Evolutionary conservation across 352 stramenopile species (phyloP), one percentile per base, ranked within the genome.

Genomic region (Pythium grandisporangium): DNA sequence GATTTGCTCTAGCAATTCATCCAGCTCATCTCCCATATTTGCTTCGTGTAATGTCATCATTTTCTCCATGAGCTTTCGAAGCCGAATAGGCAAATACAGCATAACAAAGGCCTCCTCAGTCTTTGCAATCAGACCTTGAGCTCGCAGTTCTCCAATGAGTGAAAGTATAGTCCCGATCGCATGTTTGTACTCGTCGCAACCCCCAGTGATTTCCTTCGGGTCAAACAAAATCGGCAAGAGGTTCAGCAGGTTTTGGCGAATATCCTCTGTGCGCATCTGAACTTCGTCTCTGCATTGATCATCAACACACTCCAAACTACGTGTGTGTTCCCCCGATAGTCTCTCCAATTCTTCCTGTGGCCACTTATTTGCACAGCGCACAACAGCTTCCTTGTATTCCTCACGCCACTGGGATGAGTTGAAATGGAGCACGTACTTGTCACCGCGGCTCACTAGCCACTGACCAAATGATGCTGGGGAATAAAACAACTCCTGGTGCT

Each of bases 1-100:
- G 19, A 65, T 46, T 4, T 66, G 38, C 6, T 24, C 11, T 6
- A 63, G 30, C 11, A 60, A 49, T 21, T n/a, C 26, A n/a, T 34
- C 35, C 4, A 69, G 25, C 4, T 11, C 8, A 27, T 56, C 10
- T 11, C n/a, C 24, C 20, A 14, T 3, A 48, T 27, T 14, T 25
- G 4, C 12, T 14, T 30, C 17, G 42, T 24, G 2, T 34, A 16
- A 16, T 17, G 29, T 46, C 22, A 57, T 47, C 2, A 68, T 30
- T 12, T 17, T 4, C 36, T 63, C 59, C 3, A 66, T 47, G 3
- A 61, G 48, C 2, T 61, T 61, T n/a, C 59, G 66, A 13, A 68
- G 27, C 8, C 61, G 54, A 17, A 66, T 37, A 5, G 57, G 53
- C 6, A 58, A 8, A 10, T 6, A 41, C 21, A 68, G 29, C 1